Percentiles rank a stretch among this genome's conserved stretches.
phyloP scores from a whole-genome alignment of 2,329 filamentous ascomycete species.

The Hypoxylon sp. region DNA sequence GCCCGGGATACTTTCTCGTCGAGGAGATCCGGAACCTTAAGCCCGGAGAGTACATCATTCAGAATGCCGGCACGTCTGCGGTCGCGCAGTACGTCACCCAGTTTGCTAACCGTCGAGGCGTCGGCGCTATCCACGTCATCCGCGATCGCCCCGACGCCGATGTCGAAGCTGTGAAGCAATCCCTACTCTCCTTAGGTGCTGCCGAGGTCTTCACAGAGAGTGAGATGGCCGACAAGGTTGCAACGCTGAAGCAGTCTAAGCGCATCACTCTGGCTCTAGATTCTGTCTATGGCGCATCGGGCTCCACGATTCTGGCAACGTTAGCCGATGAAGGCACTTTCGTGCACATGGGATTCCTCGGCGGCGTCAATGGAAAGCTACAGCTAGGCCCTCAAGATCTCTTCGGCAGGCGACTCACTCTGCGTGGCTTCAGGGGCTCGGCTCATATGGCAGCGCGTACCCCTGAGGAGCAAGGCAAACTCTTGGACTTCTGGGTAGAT shows the following conservation, averaged over 20 bases:
- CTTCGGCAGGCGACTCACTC: constrained; percentile 1
- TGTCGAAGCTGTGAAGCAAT: background rate
- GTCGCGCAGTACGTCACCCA: background rate
- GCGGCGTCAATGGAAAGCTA: background rate
- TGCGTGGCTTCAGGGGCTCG: background rate
- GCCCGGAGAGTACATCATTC: background rate
- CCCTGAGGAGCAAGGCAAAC: background rate
- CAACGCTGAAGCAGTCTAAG: background rate
- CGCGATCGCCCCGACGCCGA: background rate
- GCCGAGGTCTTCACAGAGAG: background rate
- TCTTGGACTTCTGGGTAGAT: background rate
- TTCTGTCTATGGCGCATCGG: background rate
- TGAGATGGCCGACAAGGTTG: background rate
- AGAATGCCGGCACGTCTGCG: constrained; percentile 1
- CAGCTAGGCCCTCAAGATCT: background rate
- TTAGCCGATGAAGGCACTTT: background rate
- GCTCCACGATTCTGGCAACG: background rate
- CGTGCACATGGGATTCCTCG: background rate
- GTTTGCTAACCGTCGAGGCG: background rate
- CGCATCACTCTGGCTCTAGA: background rate
- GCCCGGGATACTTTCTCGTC: background rate
- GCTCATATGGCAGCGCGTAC: background rate
- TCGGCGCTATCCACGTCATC: background rate
- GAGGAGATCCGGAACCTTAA: background rate
- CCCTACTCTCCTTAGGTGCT: background rate